Conservation (phyloP, 2,329 filamentous ascomycete genomes). For the Aspergillus vadensis region DNA sequence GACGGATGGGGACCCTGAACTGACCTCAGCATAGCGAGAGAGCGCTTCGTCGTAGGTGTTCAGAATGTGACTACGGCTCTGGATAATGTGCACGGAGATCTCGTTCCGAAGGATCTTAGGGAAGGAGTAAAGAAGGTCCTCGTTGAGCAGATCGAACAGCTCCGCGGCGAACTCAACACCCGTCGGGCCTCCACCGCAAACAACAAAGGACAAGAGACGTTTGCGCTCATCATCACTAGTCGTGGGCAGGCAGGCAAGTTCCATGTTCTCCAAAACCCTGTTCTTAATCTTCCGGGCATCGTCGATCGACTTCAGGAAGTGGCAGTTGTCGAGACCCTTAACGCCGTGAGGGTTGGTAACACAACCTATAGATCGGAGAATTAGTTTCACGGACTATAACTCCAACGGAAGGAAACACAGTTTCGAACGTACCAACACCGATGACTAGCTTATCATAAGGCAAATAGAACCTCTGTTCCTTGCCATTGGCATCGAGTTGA, state of each 20-base stretch:
- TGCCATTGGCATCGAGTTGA: slow-evolving; percentile 68
- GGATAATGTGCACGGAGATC: slow-evolving; percentile 95
- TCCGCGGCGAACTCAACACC: slow-evolving; percentile 98
- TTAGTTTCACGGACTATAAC: slow-evolving; percentile 8
- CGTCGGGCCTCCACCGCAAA: slow-evolving; percentile 92
- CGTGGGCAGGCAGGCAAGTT: slow-evolving; percentile 88
- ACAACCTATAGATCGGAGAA: slow-evolving; percentile 56
- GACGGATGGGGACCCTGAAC: slow-evolving; percentile 5
- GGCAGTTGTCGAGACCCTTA: slow-evolving; percentile 87
- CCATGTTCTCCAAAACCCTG: slow-evolving; percentile 83
- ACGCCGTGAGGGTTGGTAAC: slow-evolving; percentile 94
- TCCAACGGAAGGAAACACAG: not conserved
- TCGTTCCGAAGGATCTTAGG: slow-evolving; percentile 92
- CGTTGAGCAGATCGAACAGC: slow-evolving; percentile 92
- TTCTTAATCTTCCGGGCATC: slow-evolving; percentile 90
- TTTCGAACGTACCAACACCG: slow-evolving; percentile 64
- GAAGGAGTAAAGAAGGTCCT: slow-evolving; percentile 82
- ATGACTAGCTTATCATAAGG: slow-evolving; percentile 97
- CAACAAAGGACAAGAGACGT: slow-evolving; percentile 89
- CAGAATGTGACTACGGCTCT: slow-evolving; percentile 89
- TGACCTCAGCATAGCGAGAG: slow-evolving; percentile 81
- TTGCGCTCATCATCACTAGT: slow-evolving; percentile 84
- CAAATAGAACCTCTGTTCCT: slow-evolving; percentile 83
- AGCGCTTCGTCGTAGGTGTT: slow-evolving; percentile 98
- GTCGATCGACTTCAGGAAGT: slow-evolving; percentile 92